A percentile compares a stretch with the other conserved stretches of the same genome.
These are phyloP conservation scores for Xylaria palmicola DNA, from an alignment of 495 filamentous ascomycete species.

Conservation along the genomic window DNA sequence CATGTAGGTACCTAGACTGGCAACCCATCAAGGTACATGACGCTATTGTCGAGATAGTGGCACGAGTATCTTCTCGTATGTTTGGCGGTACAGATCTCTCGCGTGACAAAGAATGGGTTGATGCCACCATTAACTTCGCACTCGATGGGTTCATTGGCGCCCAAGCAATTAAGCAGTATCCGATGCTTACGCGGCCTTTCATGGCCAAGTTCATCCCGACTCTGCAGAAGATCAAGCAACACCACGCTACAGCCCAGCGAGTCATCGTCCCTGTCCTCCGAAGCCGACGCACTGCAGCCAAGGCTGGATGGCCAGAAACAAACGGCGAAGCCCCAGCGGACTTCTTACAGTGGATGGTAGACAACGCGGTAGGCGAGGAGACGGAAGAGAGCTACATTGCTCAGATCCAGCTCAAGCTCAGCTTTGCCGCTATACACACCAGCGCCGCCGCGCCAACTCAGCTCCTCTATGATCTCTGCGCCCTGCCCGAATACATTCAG, in stretches of 20 bases:
- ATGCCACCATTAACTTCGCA: slow-evolving; percentile 14
- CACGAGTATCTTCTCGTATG: slow-evolving; percentile 17
- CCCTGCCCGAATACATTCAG: slow-evolving; percentile 41
- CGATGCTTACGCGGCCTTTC: background rate
- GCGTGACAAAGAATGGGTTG: slow-evolving; percentile 9
- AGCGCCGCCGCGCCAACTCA: slow-evolving; percentile 26
- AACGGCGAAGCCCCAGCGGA: slow-evolving; percentile 8
- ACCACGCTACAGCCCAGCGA: slow-evolving; percentile 9
- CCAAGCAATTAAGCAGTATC: slow-evolving; percentile 15
- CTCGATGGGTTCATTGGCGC: slow-evolving; percentile 13
- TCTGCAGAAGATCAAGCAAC: slow-evolving; percentile 6
- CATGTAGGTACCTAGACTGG: slow-evolving; percentile 5
- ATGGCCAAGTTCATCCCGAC: slow-evolving; percentile 5
- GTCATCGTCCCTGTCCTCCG: slow-evolving; percentile 7
- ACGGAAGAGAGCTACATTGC: slow-evolving; percentile 18
- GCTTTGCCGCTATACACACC: slow-evolving; percentile 38
- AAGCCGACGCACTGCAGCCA: background rate
- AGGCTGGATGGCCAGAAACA: background rate
- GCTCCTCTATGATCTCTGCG: slow-evolving; percentile 41
- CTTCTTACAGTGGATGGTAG: slow-evolving; percentile 19
- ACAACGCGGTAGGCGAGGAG: slow-evolving; percentile 1
- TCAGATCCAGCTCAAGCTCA: slow-evolving; percentile 21
- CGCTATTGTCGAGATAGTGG: slow-evolving; percentile 13
- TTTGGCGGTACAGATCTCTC: slow-evolving; percentile 14
- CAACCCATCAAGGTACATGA: slow-evolving; percentile 1